These are phyloP conservation scores for Dipteronia dyeriana DNA, from an alignment of 345 rosid genomes.

Conservation along the genomic window DNA sequence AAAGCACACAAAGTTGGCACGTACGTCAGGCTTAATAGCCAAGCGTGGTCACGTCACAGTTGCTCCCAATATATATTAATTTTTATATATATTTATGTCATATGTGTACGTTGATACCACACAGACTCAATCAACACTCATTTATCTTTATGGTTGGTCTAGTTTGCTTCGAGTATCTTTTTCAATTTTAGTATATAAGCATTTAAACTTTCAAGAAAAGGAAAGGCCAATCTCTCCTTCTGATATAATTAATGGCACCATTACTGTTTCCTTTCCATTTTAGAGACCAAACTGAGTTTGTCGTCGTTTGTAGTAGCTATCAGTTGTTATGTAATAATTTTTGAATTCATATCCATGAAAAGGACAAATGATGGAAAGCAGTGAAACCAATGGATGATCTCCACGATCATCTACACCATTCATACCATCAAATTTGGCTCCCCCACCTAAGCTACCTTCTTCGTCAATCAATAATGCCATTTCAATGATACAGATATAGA, in stretches of 20 bases:
- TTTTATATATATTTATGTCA: too few relatives aligned
- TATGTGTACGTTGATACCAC: background rate
- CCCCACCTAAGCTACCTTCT: too few relatives aligned
- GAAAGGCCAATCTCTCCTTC: background rate
- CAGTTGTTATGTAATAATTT: background rate
- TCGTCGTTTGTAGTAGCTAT: background rate
- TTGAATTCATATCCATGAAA: background rate
- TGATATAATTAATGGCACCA: background rate
- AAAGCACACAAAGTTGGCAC: background rate
- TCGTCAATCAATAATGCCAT: background rate
- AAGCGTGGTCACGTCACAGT: background rate
- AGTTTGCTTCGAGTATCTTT: background rate
- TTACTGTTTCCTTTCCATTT: background rate
- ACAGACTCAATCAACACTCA: background rate
- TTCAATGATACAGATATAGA: too few relatives aligned
- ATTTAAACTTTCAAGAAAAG: background rate
- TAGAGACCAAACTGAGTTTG: background rate
- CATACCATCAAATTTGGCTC: too few relatives aligned
- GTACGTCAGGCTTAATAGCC: background rate
- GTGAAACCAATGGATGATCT: background rate
- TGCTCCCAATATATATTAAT: too few relatives aligned
- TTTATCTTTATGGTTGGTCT: background rate
- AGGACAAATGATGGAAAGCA: background rate
- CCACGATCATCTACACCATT: background rate
- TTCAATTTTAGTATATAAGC: background rate